Percentiles rank a stretch among this genome's conserved stretches.
Evolutionary conservation across 2,329 filamentous ascomycete genomes (phyloP).

Genomic region (Volutella citrinella): DNA sequence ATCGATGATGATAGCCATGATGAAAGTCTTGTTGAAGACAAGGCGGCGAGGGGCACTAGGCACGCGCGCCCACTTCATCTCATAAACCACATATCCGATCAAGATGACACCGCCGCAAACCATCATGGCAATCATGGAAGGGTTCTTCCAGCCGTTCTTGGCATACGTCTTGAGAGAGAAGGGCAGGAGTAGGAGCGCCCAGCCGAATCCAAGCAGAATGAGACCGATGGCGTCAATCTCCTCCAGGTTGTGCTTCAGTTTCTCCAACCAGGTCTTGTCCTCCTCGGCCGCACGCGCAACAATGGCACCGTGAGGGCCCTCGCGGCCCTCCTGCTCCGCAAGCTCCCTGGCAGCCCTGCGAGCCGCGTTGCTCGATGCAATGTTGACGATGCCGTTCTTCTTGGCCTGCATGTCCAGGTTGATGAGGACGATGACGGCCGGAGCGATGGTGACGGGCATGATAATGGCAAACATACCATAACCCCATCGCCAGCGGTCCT

Average conservation of each 20-base stretch:
- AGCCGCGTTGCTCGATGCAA: slow-evolving; percentile 32
- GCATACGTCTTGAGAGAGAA: slow-evolving; percentile 54
- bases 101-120: slow-evolving; percentile 39
- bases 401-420: slow-evolving; percentile 57
- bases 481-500: slow-evolving; percentile 38
- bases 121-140: slow-evolving; percentile 41
- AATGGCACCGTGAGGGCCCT: slow-evolving; percentile 16
- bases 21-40: slow-evolving; percentile 29
- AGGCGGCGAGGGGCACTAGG: slow-evolving; percentile 23
- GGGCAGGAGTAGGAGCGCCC: slow-evolving; percentile 62
- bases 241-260: slow-evolving; percentile 40
- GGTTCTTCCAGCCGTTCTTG: slow-evolving; percentile 37
- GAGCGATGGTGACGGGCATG: slow-evolving; percentile 51
- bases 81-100: slow-evolving; percentile 44
- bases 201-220: slow-evolving; percentile 44
- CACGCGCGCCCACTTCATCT: slow-evolving; percentile 31
- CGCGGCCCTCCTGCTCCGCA: slow-evolving; percentile 12
- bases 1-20: slow-evolving; percentile 28
- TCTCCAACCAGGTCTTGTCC: slow-evolving; percentile 18
- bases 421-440: slow-evolving; percentile 50
- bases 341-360: slow-evolving; percentile 26
- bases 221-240: slow-evolving; percentile 36
- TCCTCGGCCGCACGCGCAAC: slow-evolving; percentile 11
- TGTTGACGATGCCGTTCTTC: slow-evolving; percentile 43
- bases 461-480: slow-evolving; percentile 61